Evolutionary conservation across 176 grass and related monocot species (phyloP).

Genomic region (Bolboschoenus planiculmis): DNA sequence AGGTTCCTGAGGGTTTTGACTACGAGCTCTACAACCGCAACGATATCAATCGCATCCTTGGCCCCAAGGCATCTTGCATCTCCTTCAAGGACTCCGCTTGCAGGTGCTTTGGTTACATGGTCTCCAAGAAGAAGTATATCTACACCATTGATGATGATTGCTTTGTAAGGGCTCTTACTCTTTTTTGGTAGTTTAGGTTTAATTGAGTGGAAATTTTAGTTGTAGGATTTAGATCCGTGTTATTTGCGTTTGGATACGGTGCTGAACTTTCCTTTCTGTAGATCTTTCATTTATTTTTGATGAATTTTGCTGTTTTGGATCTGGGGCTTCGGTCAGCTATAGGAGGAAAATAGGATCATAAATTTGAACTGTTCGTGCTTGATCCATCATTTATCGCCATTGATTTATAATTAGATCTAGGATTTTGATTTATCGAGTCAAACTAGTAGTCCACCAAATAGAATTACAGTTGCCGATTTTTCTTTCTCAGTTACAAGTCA

Average conservation of each 20-base stretch:
- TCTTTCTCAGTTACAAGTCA: background rate
- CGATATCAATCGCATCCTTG: slow-evolving; percentile 88
- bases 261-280: too few species aligned
- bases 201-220: background rate
- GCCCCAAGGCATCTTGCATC: slow-evolving; percentile 85
- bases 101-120: slow-evolving; percentile 89
- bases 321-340: background rate
- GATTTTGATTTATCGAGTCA: background rate
- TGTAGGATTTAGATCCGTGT: slow-evolving; percentile 2
- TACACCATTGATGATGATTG: slow-evolving; percentile 98
- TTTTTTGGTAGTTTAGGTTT: background rate
- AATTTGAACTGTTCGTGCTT: background rate
- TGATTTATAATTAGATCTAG: background rate
- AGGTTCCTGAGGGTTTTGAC: slow-evolving; percentile 87
- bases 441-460: background rate
- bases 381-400: background rate
- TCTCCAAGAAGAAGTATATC: slow-evolving; percentile 99
- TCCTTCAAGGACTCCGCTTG: slow-evolving; percentile 97
- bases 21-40: slow-evolving; percentile 97
- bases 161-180: slow-evolving; percentile 60
- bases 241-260: background rate
- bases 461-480: background rate
- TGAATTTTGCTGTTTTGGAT: slow-evolving; percentile 12
- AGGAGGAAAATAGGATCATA: background rate
- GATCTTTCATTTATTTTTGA: background rate